A percentile compares a stretch with the other conserved stretches of the same genome.
Evolutionary conservation across 305 asterid genomes (phyloP).

Genomic region (Plantago coronopus): DNA sequence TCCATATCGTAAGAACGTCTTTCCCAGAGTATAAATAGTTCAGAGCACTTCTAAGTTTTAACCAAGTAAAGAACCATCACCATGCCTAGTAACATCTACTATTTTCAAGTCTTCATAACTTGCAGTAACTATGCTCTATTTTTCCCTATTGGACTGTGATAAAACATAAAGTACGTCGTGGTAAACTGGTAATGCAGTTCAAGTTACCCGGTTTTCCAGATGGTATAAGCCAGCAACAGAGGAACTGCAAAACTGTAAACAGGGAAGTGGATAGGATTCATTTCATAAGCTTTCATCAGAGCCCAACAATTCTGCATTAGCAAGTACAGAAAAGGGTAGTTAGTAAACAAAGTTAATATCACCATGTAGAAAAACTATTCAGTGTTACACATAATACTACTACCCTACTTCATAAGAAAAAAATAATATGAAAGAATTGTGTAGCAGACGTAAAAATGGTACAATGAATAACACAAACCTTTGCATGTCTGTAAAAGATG

Average conservation of each 20-base stretch:
- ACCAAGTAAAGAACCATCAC: background rate
- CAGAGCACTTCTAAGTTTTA: background rate
- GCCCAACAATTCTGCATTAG: conserved; percentile 67
- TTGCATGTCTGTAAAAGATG: conserved; percentile 59
- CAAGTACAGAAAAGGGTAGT: conserved; percentile 13
- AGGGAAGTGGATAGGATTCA: conserved; percentile 86
- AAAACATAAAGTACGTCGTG: conserved; percentile 10
- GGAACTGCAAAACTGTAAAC: conserved; percentile 63
- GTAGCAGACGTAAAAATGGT: background rate
- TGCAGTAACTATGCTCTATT: background rate
- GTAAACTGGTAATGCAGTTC: conserved; percentile 20
- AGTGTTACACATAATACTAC: background rate
- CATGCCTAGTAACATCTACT: background rate
- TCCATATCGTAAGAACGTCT: too few species aligned
- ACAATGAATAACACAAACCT: conserved; percentile 36
- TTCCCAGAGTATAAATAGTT: background rate
- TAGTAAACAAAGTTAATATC: conserved; percentile 9
- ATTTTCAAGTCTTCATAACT: background rate
- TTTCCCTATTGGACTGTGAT: background rate
- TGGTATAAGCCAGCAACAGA: conserved; percentile 52
- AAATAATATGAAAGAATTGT: background rate
- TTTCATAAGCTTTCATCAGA: conserved; percentile 73
- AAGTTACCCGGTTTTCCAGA: conserved; percentile 51
- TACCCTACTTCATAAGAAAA: background rate
- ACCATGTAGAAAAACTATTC: background rate